Evolutionary conservation across 164 flowering plant genomes (phyloP).

Genomic region (Annona squamosa): DNA sequence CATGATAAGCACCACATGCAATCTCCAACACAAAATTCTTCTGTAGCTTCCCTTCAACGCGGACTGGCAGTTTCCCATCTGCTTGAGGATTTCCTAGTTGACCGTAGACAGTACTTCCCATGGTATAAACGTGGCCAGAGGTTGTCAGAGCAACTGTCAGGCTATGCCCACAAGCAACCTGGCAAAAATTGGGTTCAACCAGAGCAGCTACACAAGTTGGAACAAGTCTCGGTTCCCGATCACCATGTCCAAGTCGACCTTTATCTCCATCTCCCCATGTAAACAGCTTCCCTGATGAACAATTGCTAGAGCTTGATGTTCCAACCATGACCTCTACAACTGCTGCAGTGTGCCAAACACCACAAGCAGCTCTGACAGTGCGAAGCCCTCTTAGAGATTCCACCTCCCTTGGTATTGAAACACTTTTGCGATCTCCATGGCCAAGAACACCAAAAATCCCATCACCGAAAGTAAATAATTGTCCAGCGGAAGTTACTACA

Average conservation of each 20-base stretch:
- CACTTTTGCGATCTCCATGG: conserved; percentile 86
- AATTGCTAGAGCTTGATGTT: conserved; percentile 85
- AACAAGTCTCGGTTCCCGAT: conserved; percentile 80
- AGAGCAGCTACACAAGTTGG: conserved; percentile 98
- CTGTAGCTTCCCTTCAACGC: conserved; percentile 82
- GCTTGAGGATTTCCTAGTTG: conserved; percentile 92
- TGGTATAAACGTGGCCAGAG: conserved; percentile 86
- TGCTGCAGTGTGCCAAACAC: conserved; percentile 99
- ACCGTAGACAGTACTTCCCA: conserved; percentile 96
- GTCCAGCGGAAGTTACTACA: conserved; percentile 95
- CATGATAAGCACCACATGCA: conserved; percentile 97
- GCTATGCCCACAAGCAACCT: conserved; percentile 94
- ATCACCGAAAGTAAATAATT: conserved; percentile 94
- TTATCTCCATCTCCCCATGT: conserved; percentile 99
- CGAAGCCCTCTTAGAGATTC: conserved; percentile 94
- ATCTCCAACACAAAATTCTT: conserved; percentile 93
- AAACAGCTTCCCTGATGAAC: conserved; percentile 89
- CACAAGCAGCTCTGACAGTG: conserved; percentile 94
- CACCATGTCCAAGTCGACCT: conserved; percentile 94
- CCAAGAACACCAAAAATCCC: conserved; percentile 98
- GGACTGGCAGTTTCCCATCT: conserved; percentile 84
- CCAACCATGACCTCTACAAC: conserved; percentile 98
- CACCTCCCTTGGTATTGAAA: conserved; percentile 85
- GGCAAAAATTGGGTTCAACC: conserved; percentile 90
- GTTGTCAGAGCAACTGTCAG: conserved; percentile 93